Conservation (phyloP, 805 yeast species). For the Ogataea pini region DNA sequence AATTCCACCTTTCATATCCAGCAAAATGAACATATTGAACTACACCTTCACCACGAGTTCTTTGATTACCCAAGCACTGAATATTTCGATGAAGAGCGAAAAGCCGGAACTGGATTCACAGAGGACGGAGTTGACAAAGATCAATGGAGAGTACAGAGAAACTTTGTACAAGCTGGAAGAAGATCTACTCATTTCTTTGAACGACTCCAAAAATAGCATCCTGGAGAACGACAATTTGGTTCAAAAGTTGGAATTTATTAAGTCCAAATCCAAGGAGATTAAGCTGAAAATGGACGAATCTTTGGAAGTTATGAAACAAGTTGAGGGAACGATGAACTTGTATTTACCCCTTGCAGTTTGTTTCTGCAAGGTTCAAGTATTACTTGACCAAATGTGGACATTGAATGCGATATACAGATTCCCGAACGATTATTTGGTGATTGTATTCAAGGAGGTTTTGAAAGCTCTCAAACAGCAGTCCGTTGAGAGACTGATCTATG, state of each 20-base stretch:
- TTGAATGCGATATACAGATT: slow-evolving; percentile 61
- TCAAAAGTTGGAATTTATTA: slow-evolving; percentile 61
- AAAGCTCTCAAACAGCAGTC: slow-evolving; percentile 15
- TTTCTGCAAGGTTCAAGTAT: slow-evolving; percentile 50
- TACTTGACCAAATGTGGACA: slow-evolving; percentile 44
- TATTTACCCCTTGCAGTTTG: slow-evolving; percentile 58
- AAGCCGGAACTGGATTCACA: slow-evolving; percentile 68
- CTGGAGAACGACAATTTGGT: slow-evolving; percentile 67
- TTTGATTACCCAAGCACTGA: slow-evolving; percentile 62
- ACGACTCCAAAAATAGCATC: slow-evolving; percentile 57
- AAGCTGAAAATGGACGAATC: slow-evolving; percentile 57
- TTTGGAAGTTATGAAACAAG: slow-evolving; percentile 50
- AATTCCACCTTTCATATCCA: slow-evolving; percentile 55
- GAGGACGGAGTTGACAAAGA: slow-evolving; percentile 51
- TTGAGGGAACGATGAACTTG: slow-evolving; percentile 47
- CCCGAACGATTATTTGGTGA: slow-evolving; percentile 46
- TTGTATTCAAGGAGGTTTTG: slow-evolving; percentile 36
- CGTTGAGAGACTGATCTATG: slow-evolving; percentile 35
- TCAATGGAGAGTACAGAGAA: slow-evolving; percentile 60
- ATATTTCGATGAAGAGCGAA: slow-evolving; percentile 52
- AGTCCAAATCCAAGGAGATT: slow-evolving; percentile 58
- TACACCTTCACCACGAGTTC: slow-evolving; percentile 72
- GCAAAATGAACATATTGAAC: slow-evolving; percentile 65
- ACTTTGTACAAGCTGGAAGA: slow-evolving; percentile 58
- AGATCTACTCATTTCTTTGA: slow-evolving; percentile 57